These are phyloP conservation scores for Bacidia rubella DNA, from an alignment of 495 filamentous ascomycete species.

Conservation along the genomic window DNA sequence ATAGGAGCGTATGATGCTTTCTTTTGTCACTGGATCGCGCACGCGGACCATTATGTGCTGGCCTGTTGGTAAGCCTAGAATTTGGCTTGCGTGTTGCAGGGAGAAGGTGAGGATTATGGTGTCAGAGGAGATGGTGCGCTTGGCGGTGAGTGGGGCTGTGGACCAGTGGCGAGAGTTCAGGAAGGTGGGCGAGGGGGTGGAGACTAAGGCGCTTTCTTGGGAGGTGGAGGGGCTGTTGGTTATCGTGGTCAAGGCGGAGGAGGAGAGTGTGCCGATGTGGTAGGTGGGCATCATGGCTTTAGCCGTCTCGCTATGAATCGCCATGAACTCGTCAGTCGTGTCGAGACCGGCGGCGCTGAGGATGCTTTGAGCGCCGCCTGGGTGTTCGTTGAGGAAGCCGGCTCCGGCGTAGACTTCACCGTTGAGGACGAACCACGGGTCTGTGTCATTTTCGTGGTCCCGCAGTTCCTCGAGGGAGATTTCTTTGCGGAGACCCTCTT, in stretches of 20 bases:
- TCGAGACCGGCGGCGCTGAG: slow-evolving; percentile 72
- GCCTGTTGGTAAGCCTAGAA: slow-evolving; percentile 68
- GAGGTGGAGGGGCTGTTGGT: slow-evolving; percentile 21
- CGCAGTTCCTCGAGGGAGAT: slow-evolving; percentile 64
- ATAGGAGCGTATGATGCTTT: slow-evolving; percentile 74
- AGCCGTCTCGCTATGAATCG: slow-evolving; percentile 86
- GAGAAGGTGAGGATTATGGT: slow-evolving; percentile 73
- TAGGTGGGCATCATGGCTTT: slow-evolving; percentile 85
- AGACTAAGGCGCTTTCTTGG: too few relatives aligned
- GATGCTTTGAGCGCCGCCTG: slow-evolving; percentile 82
- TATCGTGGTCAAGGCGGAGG: slow-evolving; percentile 40
- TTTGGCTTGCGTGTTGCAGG: slow-evolving; percentile 59
- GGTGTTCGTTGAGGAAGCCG: slow-evolving; percentile 69
- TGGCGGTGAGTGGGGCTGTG: slow-evolving; percentile 50
- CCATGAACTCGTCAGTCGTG: slow-evolving; percentile 85
- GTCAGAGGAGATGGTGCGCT: slow-evolving; percentile 60
- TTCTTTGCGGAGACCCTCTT: slow-evolving; percentile 44
- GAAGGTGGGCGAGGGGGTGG: slow-evolving; percentile 49
- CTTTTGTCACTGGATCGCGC: slow-evolving; percentile 49
- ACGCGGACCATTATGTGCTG: slow-evolving; percentile 85
- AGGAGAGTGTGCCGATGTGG: slow-evolving; percentile 68
- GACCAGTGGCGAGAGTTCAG: slow-evolving; percentile 60
- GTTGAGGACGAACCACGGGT: slow-evolving; percentile 86
- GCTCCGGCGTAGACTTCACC: slow-evolving; percentile 91
- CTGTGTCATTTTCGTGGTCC: slow-evolving; percentile 47